These are phyloP conservation scores for Gossypium trilobum DNA, from an alignment of 441 rosid genomes.

Conservation along the genomic window DNA sequence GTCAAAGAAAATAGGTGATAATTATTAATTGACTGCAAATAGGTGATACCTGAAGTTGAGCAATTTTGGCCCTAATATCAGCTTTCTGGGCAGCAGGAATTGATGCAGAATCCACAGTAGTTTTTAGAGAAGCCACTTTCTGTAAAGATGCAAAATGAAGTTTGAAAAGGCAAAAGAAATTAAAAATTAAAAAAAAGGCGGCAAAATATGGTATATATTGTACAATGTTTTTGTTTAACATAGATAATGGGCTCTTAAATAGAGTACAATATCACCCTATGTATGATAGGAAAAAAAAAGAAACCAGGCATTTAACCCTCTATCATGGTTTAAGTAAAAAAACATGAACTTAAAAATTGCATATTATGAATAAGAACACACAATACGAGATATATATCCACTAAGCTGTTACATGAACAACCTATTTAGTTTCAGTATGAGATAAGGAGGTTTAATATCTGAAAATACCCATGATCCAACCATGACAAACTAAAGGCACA, in stretches of 20 bases:
- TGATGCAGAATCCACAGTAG: conserved; percentile 54
- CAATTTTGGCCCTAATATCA: conserved; percentile 67
- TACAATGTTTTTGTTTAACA: background rate
- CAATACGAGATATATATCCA: background rate
- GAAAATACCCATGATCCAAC: background rate
- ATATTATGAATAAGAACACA: background rate
- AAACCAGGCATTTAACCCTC: background rate
- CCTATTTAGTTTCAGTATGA: background rate
- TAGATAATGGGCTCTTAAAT: background rate
- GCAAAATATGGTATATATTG: background rate
- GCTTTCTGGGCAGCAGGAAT: conserved; percentile 90
- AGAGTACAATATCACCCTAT: background rate
- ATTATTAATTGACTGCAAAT: background rate
- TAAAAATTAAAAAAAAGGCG: background rate
- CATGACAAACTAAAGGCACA: background rate
- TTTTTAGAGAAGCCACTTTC: conserved; percentile 79
- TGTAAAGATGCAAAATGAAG: conserved; percentile 21
- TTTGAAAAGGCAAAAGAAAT: background rate
- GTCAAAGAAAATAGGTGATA: background rate
- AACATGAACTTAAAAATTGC: background rate
- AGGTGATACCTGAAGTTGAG: conserved; percentile 57
- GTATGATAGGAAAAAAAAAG: background rate
- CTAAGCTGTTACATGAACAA: background rate
- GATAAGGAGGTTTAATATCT: background rate
- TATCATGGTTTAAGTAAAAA: background rate